Evolutionary conservation across 208 protist species (phyloP), one percentile per base, ranked within the genome.

Genomic region (Acanthamoeba triangularis): DNA sequence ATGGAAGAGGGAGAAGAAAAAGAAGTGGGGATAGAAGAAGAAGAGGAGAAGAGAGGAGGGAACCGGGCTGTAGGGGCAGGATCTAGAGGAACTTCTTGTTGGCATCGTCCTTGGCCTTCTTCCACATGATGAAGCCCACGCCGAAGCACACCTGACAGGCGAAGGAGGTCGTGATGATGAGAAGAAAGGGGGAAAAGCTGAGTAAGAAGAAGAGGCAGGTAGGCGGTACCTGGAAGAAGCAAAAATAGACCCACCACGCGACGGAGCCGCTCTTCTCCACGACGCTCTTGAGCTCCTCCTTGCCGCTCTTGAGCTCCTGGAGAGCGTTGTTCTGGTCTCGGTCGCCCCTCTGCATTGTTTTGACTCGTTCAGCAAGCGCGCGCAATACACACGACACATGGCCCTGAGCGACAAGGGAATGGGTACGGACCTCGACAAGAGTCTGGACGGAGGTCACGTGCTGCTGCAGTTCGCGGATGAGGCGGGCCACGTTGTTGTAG

Each of bases 1-100:
- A n/a, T n/a, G n/a, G 74, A 16, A 47, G n/a, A 49, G 74, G 41
- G 72, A 47, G 41, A 23, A 47, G 65, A 59, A 20, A 56, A 16
- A 82, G 33, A 23, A 74, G 65, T 30, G 6, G 6, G 7, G 61
- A n/a, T n/a, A n/a, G 61, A n/a, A 67, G 25, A 67, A 6, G 61
- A 67, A 6, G 7, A 8, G 61, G 13, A 69, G n/a, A 69, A 11
- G 69, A 80, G 69, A 80, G 18, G 69, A 13, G 7, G 44, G 44
- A 7, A 47, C 44, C 44, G 44, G 44, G 44, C 44, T 47, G 44
- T 47, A 2, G 52, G 13, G 52, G 18, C 3, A 59, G 18, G 16
- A 2, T 14, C 69, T 74, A 92, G 59, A 92, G 54, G 85, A 92
- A 92, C 35, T 92, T 92, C 85, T 92, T 92, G 85, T 92, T 92